Base-by-base conservation (phyloP, 2,329 filamentous ascomycete species). In the Nectriaceae sp. region DNA sequence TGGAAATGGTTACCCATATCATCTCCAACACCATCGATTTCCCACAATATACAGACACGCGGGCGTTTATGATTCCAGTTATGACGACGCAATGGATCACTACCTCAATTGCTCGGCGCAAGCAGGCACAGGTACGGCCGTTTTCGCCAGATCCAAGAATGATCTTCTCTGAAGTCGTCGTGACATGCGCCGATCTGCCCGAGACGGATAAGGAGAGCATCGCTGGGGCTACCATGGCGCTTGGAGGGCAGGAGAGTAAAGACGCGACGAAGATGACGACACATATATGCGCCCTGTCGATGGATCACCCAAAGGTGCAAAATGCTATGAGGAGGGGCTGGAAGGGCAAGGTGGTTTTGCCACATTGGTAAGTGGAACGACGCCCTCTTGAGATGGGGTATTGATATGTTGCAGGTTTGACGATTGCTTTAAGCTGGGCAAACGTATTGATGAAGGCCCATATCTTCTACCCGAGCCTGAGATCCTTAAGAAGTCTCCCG, bases 401-500 rank as follows among this genome's bases (percentile, higher is more conserved):
- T 31, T 55, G 21, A 57, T 26, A 4, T 3, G n/a, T 2, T 21
- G 0, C 15, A 92, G 89, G 91, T 97, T 99, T 65, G 93, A 97
- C 60, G 93, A 97, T 66, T 99, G 94, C 70, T 82, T 99, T 58
- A 94, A 89, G 69, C 82, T 99, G 21, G 92, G 93, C 42, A 92
- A 90, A 69, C 85, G 89, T 50, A 97, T 99, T 59, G 88, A 90
- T 59, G 94, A 99, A 67, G 74, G 77, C 5, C 94, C 94, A 1
- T 99, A 99, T 65, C 73, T 83, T 18, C 78, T 97, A 1, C 94
- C 94, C 2, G 78, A 97, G 56, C 89, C 94, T 2, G 90, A 95
- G 56, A 88, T 96, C 26, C 74, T 96, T n/a, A 77, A 75, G 33
- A 75, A 75, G 37, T 72, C 75, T 5, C 72, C 80, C 18, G 76